Evolutionary conservation across 2,329 filamentous ascomycete species (phyloP).

Genomic region (Penicillium sp.): DNA sequence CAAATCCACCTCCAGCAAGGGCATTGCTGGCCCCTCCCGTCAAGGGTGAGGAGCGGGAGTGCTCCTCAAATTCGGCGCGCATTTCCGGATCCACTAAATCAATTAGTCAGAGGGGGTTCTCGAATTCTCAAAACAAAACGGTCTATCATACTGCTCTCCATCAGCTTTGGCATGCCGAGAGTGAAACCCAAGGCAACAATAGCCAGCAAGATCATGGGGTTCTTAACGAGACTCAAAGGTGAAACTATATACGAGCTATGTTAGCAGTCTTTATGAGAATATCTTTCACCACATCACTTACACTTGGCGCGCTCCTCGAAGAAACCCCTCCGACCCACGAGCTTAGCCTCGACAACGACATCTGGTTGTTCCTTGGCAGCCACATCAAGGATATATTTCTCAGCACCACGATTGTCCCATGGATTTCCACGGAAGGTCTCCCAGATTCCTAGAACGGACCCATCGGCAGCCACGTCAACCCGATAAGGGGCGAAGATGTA

Average conservation of each 20-base stretch:
- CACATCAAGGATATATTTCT: constrained; percentile 42
- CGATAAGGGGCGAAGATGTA: constrained; percentile 76
- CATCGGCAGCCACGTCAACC: constrained; percentile 61
- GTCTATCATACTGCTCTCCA: constrained; percentile 81
- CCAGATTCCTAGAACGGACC: constrained; percentile 64
- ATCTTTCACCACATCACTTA: constrained; percentile 50
- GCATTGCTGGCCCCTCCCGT: constrained; percentile 59
- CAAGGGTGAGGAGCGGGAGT: constrained; percentile 74
- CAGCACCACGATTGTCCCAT: constrained; percentile 76
- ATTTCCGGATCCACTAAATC: constrained; percentile 90
- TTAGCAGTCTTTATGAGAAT: not conserved
- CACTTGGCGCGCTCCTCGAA: constrained; percentile 75
- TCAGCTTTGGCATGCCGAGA: constrained; percentile 88
- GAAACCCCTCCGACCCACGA: constrained; percentile 67
- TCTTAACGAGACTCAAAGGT: constrained; percentile 80
- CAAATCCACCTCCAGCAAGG: constrained; percentile 62
- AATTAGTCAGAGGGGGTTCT: not conserved
- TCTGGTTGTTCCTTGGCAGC: constrained; percentile 33
- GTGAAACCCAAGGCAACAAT: constrained; percentile 79
- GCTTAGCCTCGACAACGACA: constrained; percentile 61
- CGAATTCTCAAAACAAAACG: not conserved
- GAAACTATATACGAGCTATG: constrained; percentile 57
- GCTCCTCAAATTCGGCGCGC: constrained; percentile 86
- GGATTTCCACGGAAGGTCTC: constrained; percentile 87
- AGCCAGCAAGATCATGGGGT: constrained; percentile 94